These are phyloP conservation scores for Tolypocladium tundrense DNA, from an alignment of 2,329 filamentous ascomycete genomes.

Conservation along the genomic window DNA sequence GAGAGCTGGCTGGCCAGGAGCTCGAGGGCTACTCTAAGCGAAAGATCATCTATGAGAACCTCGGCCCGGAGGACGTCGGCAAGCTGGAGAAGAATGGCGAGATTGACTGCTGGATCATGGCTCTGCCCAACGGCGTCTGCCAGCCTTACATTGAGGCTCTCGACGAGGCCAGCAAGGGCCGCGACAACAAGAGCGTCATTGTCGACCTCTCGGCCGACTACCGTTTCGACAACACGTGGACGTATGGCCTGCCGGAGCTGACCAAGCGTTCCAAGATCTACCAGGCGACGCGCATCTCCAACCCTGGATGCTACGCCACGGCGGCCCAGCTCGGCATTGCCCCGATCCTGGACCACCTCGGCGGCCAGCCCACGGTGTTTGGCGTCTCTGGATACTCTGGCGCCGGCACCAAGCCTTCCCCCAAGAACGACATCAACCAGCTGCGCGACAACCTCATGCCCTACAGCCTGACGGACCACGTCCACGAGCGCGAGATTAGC, in stretches of 20 bases:
- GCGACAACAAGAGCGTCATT: slow-evolving; percentile 57
- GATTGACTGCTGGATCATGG: slow-evolving; percentile 97
- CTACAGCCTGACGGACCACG: slow-evolving; percentile 71
- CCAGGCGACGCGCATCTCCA: slow-evolving; percentile 71
- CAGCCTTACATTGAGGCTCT: slow-evolving; percentile 89
- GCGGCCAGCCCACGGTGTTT: slow-evolving; percentile 72
- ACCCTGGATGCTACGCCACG: slow-evolving; percentile 93
- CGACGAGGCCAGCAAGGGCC: slow-evolving; percentile 51
- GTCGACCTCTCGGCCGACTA: slow-evolving; percentile 96
- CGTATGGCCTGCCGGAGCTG: slow-evolving; percentile 83
- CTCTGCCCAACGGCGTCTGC: slow-evolving; percentile 89
- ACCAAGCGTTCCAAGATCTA: slow-evolving; percentile 67
- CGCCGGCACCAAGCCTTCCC: slow-evolving; percentile 84
- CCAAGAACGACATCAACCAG: slow-evolving; percentile 82
- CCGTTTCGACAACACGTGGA: slow-evolving; percentile 72
- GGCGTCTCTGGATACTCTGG: slow-evolving; percentile 92
- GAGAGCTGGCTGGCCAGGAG: slow-evolving; percentile 79
- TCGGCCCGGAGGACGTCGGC: slow-evolving; percentile 76
- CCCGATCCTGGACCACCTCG: slow-evolving; percentile 66
- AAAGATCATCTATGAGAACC: slow-evolving; percentile 84
- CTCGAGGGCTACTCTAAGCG: slow-evolving; percentile 86
- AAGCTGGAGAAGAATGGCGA: slow-evolving; percentile 74
- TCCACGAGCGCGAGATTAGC: slow-evolving; percentile 88
- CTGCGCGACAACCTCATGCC: slow-evolving; percentile 83
- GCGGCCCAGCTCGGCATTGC: slow-evolving; percentile 84